Conservation (phyloP, 495 filamentous ascomycete species). For the Hyaloscypha variabilis region DNA sequence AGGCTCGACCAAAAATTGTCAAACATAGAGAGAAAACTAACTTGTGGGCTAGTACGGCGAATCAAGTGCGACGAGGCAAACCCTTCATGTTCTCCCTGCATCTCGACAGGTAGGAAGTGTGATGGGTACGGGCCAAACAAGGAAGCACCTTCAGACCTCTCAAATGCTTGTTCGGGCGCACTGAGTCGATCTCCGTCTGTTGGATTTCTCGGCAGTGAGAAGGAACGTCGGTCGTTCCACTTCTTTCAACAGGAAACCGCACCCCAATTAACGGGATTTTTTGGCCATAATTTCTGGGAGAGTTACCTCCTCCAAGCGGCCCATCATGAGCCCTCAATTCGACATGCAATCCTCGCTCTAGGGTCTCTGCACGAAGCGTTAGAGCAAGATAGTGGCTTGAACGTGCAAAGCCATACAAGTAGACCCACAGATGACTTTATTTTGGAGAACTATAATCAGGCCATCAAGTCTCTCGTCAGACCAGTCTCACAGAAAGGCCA, state of each 20-base stretch:
- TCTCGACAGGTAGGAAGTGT: neutral
- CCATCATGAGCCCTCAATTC: conserved; percentile 26
- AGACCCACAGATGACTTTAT: conserved; percentile 29
- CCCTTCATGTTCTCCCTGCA: neutral
- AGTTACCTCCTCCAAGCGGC: conserved; percentile 39
- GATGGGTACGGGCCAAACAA: neutral
- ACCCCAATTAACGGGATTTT: conserved; percentile 42
- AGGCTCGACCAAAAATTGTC: neutral
- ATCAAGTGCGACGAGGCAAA: neutral
- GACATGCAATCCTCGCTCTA: conserved; percentile 26
- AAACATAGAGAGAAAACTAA: neutral
- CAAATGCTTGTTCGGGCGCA: neutral
- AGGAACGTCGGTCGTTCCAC: conserved; percentile 22
- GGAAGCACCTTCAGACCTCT: neutral
- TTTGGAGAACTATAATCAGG: conserved; percentile 22
- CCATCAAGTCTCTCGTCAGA: conserved; percentile 19
- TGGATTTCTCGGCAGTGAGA: neutral
- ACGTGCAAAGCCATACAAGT: conserved; percentile 24
- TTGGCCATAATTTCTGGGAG: conserved; percentile 50
- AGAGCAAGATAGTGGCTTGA: conserved; percentile 3
- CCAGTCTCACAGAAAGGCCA: conserved; percentile 11
- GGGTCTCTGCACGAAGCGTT: conserved; percentile 28
- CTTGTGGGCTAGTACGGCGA: neutral
- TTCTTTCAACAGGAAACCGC: conserved; percentile 22
- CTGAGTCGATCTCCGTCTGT: neutral